Evolutionary conservation across 2,329 filamentous ascomycete species (phyloP).

Genomic region (Alternaria tenuissima): DNA sequence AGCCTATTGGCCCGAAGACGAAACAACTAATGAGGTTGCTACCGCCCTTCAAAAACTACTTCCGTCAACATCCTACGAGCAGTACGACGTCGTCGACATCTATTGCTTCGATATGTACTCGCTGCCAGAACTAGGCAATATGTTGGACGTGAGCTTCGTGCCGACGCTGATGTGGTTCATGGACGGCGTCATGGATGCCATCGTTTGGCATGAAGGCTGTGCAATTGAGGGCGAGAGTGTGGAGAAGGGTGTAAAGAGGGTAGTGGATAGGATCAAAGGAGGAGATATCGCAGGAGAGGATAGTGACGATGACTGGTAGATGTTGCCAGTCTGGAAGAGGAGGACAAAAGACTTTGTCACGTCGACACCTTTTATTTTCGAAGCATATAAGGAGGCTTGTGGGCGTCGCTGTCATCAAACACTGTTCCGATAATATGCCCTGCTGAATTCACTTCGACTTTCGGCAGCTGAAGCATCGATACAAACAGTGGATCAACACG

Average conservation of each 20-base stretch:
- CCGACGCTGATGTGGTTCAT: slow-evolving; percentile 37
- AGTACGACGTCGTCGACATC: slow-evolving; percentile 25
- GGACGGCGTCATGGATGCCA: slow-evolving; percentile 30
- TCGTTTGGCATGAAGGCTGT: slow-evolving; percentile 37
- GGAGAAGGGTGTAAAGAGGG: slow-evolving; percentile 31
- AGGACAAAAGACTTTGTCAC: background rate
- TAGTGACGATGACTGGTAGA: slow-evolving; percentile 30
- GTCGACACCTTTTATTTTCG: background rate
- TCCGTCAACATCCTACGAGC: slow-evolving; percentile 17
- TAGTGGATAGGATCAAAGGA: slow-evolving; percentile 36
- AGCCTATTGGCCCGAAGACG: slow-evolving; percentile 35
- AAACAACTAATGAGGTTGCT: slow-evolving; percentile 25
- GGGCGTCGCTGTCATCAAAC: background rate
- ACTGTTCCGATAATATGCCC: background rate
- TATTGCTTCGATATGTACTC: slow-evolving; percentile 37
- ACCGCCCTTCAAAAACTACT: slow-evolving; percentile 24
- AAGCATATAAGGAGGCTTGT: background rate
- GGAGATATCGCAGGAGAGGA: slow-evolving; percentile 34
- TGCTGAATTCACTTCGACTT: background rate
- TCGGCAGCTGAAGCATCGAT: background rate
- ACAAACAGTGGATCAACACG: background rate
- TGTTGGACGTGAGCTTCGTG: slow-evolving; percentile 34
- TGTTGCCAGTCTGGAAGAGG: background rate
- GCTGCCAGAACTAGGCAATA: slow-evolving; percentile 29
- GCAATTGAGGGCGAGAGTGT: slow-evolving; percentile 35